Evolutionary conservation across 2,329 filamentous ascomycete genomes (phyloP).

Genomic region (Penicillium olsonii): DNA sequence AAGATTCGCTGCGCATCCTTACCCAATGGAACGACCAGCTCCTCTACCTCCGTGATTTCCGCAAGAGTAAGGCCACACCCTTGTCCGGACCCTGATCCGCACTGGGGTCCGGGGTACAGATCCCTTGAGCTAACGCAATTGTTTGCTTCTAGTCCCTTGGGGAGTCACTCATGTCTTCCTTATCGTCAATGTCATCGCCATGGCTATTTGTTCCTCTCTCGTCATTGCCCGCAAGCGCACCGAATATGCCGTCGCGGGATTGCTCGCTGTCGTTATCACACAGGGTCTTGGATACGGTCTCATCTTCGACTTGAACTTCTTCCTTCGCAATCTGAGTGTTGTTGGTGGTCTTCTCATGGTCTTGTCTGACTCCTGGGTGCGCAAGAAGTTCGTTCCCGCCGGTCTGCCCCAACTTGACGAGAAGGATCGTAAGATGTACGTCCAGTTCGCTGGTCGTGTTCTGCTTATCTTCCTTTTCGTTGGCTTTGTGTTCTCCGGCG

Average conservation of each 20-base stretch:
- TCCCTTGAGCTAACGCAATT: conserved; percentile 17
- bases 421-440: conserved; percentile 99
- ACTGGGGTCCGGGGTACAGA: conserved; percentile 2
- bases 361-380: conserved; percentile 94
- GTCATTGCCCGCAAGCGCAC: conserved; percentile 93
- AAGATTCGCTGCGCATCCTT: conserved; percentile 92
- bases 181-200: conserved; percentile 83
- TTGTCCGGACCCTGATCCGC: conserved; percentile 11
- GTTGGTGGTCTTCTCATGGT: conserved; percentile 98
- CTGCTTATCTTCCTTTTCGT: conserved; percentile 97
- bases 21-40: conserved; percentile 98
- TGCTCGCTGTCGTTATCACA: conserved; percentile 86
- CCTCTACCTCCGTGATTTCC: conserved; percentile 86
- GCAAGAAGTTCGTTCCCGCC: conserved; percentile 95
- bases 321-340: conserved; percentile 96
- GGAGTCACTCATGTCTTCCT: conserved; percentile 93
- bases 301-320: conserved; percentile 99
- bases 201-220: conserved; percentile 77
- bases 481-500: conserved; percentile 92
- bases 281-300: conserved; percentile 96
- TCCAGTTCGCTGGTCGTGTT: conserved; percentile 94
- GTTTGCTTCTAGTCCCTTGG: conserved; percentile 66
- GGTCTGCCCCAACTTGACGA: conserved; percentile 92
- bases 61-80: conserved; percentile 70
- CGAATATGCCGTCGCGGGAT: conserved; percentile 86